Conservation (phyloP, 495 filamentous ascomycete genomes). For the Aspergillus leporis region DNA sequence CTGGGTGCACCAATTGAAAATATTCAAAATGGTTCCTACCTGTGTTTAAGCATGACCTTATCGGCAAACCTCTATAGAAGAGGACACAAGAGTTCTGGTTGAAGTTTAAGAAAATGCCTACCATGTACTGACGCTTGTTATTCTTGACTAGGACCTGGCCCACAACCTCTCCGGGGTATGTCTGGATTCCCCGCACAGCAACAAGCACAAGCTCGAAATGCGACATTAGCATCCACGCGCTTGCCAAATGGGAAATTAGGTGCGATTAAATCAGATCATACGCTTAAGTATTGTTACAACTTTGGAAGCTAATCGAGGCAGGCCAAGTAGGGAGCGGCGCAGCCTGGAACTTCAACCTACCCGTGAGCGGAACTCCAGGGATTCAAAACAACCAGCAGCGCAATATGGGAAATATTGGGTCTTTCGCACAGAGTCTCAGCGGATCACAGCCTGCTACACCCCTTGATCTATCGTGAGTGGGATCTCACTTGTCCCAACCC, state of each 20-base stretch:
- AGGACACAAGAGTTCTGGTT: neutral
- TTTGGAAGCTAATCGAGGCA: slow-evolving; percentile 35
- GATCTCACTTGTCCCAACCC: neutral
- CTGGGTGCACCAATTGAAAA: slow-evolving; percentile 27
- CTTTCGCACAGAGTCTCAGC: slow-evolving; percentile 80
- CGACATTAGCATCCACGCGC: slow-evolving; percentile 59
- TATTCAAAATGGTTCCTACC: slow-evolving; percentile 22
- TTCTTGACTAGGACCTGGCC: slow-evolving; percentile 56
- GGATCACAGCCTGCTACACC: slow-evolving; percentile 74
- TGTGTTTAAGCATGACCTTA: slow-evolving; percentile 24
- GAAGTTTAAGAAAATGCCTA: neutral
- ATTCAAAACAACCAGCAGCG: slow-evolving; percentile 61
- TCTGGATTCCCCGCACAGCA: slow-evolving; percentile 68
- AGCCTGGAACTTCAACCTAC: slow-evolving; percentile 76
- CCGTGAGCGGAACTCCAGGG: slow-evolving; percentile 66
- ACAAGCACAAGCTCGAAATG: slow-evolving; percentile 61
- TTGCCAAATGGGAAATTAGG: slow-evolving; percentile 77
- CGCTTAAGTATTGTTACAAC: neutral
- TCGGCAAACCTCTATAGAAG: neutral
- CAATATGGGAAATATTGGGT: slow-evolving; percentile 60
- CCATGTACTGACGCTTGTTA: slow-evolving; percentile 28
- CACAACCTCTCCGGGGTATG: slow-evolving; percentile 69
- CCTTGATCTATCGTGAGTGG: slow-evolving; percentile 79
- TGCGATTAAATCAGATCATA: slow-evolving; percentile 39
- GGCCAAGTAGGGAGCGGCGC: slow-evolving; percentile 58